phyloP scores from a whole-genome alignment of 2,329 filamentous ascomycete genomes.

The Aspergillus bombycis region DNA sequence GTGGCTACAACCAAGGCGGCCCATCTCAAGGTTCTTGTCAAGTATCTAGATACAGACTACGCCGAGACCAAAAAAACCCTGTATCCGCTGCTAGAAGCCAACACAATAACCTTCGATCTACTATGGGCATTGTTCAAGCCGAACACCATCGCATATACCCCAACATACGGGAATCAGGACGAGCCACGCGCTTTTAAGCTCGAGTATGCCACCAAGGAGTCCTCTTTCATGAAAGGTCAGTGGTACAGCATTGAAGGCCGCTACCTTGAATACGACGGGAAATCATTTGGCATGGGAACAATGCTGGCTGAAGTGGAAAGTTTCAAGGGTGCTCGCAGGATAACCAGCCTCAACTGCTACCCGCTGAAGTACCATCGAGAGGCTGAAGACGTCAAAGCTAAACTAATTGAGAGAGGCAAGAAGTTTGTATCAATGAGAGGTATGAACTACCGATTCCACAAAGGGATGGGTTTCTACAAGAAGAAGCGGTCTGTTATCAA shows the following conservation, averaged over 20 bases:
- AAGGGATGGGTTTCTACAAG: slow-evolving; percentile 84
- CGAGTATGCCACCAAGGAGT: slow-evolving; percentile 72
- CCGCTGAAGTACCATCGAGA: slow-evolving; percentile 81
- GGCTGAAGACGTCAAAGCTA: slow-evolving; percentile 63
- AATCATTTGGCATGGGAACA: slow-evolving; percentile 75
- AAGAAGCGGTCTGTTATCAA: slow-evolving; percentile 74
- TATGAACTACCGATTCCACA: slow-evolving; percentile 79
- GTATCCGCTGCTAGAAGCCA: slow-evolving; percentile 77
- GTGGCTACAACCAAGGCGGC: slow-evolving; percentile 42
- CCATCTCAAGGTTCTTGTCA: slow-evolving; percentile 70
- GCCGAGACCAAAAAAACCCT: slow-evolving; percentile 76
- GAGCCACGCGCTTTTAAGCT: slow-evolving; percentile 83
- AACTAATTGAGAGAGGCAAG: slow-evolving; percentile 78
- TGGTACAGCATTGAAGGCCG: slow-evolving; percentile 74
- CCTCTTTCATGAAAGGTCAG: slow-evolving; percentile 69
- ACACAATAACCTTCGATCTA: slow-evolving; percentile 85
- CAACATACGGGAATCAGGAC: slow-evolving; percentile 75
- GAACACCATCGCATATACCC: slow-evolving; percentile 75
- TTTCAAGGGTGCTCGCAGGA: slow-evolving; percentile 82
- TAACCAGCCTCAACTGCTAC: slow-evolving; percentile 75
- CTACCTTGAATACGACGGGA: slow-evolving; percentile 88
- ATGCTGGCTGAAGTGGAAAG: slow-evolving; percentile 69
- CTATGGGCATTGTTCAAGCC: slow-evolving; percentile 90
- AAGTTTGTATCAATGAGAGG: slow-evolving; percentile 81
- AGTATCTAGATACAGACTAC: slow-evolving; percentile 82